These are phyloP conservation scores for Pichia sporocuriosa DNA, from an alignment of 805 yeast genomes.

Conservation along the genomic window DNA sequence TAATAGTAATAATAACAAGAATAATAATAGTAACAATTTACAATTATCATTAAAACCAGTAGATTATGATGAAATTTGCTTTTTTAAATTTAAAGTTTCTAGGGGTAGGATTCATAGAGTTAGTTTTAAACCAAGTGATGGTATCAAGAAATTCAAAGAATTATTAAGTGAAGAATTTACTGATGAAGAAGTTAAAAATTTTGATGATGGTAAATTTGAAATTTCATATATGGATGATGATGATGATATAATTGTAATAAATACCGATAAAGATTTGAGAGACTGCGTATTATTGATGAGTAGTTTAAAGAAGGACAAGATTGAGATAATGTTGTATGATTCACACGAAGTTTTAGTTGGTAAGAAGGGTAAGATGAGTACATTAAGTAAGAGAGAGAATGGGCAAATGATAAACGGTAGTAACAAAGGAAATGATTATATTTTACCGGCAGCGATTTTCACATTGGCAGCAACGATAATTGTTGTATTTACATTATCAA, in stretches of 20 bases:
- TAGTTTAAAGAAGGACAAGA: slow-evolving; percentile 46
- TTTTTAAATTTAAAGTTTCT: slow-evolving; percentile 77
- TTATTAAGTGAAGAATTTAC: slow-evolving; percentile 34
- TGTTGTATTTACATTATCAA: slow-evolving; percentile 39
- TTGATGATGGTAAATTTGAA: slow-evolving; percentile 39
- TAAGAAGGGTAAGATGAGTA: slow-evolving; percentile 9
- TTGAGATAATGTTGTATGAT: slow-evolving; percentile 68
- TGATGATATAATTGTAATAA: slow-evolving; percentile 71
- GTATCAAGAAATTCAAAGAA: slow-evolving; percentile 41
- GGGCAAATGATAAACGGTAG: no score
- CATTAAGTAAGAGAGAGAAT: slow-evolving; percentile 31
- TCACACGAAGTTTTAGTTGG: slow-evolving; percentile 37
- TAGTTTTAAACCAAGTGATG: slow-evolving; percentile 49
- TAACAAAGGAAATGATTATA: neutral
- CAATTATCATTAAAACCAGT: slow-evolving; percentile 11
- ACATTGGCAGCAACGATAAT: slow-evolving; percentile 53
- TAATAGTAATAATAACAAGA: no score
- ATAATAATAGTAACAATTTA: no score
- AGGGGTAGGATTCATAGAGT: slow-evolving; percentile 71
- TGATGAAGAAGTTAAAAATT: slow-evolving; percentile 12
- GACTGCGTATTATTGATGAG: slow-evolving; percentile 64
- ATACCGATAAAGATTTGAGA: slow-evolving; percentile 62
- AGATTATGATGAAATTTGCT: slow-evolving; percentile 32
- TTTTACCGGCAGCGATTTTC: slow-evolving; percentile 59
- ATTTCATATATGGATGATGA: slow-evolving; percentile 80